Percentiles rank a stretch among this genome's conserved stretches.
These are phyloP conservation scores for Multifurca ochricompacta DNA, from an alignment of 768 basidiomycete genomes.

Conservation along the genomic window DNA sequence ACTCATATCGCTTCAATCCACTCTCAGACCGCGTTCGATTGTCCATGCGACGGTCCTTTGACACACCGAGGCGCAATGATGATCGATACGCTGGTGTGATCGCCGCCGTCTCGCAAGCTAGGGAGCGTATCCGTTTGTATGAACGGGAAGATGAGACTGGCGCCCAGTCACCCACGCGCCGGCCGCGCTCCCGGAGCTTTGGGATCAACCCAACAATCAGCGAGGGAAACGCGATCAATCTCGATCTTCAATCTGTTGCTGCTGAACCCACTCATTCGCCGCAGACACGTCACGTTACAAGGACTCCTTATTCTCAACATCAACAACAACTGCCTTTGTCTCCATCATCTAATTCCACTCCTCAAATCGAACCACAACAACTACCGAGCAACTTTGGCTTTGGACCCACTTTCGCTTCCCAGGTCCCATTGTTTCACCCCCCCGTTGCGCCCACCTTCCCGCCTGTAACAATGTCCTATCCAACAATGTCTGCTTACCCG, in stretches of 20 bases:
- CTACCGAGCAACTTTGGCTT: not conserved
- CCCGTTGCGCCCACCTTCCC: not conserved
- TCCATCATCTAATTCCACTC: not conserved
- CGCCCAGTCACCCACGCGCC: not conserved
- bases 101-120: slow-evolving; percentile 6
- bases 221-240: slow-evolving; percentile 2
- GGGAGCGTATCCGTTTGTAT: slow-evolving; percentile 1
- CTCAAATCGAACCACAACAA: slow-evolving; percentile 13
- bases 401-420: not conserved
- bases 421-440: not conserved
- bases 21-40: slow-evolving; percentile 10
- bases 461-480: not conserved
- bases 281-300: slow-evolving; percentile 16
- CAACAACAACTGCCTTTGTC: not conserved
- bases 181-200: slow-evolving; percentile 4
- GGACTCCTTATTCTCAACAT: slow-evolving; percentile 8
- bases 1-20: not conserved
- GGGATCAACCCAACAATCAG: slow-evolving; percentile 9
- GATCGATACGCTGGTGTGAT: slow-evolving; percentile 12
- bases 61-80: not conserved
- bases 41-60: slow-evolving; percentile 10
- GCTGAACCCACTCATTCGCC: slow-evolving; percentile 5
- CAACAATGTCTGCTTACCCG: not conserved
- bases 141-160: not conserved
- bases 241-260: slow-evolving; percentile 2